phyloP scores from a whole-genome alignment of 2,329 filamentous ascomycete species.

The Colletotrichum spinosum region DNA sequence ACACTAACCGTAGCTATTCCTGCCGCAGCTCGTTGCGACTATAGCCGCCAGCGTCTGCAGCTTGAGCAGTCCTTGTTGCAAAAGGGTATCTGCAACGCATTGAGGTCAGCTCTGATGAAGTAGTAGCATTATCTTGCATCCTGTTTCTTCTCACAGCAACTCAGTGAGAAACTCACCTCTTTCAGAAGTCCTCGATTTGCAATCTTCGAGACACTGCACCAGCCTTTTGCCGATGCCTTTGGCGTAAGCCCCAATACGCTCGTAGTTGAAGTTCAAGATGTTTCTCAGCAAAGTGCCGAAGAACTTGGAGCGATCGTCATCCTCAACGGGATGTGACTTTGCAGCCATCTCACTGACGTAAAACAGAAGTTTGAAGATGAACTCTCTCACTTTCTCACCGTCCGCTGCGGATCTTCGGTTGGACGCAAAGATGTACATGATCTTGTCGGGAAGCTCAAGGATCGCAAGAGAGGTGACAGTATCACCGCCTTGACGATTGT shows the following conservation, averaged over 20 bases:
- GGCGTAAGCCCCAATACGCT: not conserved
- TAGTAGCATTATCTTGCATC: no score
- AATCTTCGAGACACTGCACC: slow-evolving; percentile 1
- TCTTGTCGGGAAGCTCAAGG: slow-evolving; percentile 41
- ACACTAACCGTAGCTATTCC: not conserved
- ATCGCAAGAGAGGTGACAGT: slow-evolving; percentile 48
- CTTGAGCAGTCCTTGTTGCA: not conserved
- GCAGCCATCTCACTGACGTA: not conserved
- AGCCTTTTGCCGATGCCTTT: not conserved
- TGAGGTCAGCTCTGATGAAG: no score
- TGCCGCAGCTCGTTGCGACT: no score
- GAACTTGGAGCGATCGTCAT: not conserved
- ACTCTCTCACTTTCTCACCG: not conserved
- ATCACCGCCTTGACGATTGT: slow-evolving; percentile 42
- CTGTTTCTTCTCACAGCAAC: no score
- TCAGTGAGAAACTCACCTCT: not conserved
- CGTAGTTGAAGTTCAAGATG: slow-evolving; percentile 9
- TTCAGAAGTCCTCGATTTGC: not conserved
- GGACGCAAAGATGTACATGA: slow-evolving; percentile 47
- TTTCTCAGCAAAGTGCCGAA: not conserved
- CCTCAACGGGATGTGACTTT: not conserved
- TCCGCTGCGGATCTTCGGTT: slow-evolving; percentile 39
- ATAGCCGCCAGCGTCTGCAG: not conserved
- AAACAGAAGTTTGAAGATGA: not conserved
- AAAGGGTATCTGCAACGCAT: no score